Percentiles rank a stretch among this genome's conserved stretches.
Evolutionary conservation across 768 basidiomycete species (phyloP).

Genomic region (Amanita muscaria): DNA sequence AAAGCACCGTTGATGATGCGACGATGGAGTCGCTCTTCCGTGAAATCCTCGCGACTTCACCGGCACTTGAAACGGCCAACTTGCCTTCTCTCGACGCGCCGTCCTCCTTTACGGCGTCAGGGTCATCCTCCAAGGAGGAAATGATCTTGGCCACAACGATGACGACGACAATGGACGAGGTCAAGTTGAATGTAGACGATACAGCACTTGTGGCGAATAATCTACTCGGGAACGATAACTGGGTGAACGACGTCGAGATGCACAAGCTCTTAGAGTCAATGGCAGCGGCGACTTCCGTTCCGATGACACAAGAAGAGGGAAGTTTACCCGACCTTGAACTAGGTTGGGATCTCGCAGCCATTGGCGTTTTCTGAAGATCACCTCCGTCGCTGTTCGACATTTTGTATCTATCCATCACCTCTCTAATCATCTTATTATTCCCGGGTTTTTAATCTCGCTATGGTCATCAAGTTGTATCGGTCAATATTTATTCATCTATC

Average conservation of each 20-base stretch:
- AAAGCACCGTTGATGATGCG: slow-evolving; percentile 40
- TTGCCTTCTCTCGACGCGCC: slow-evolving; percentile 16
- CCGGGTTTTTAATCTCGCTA: not conserved
- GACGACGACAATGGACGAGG: not conserved
- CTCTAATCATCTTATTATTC: slow-evolving; percentile 2
- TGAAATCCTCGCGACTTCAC: slow-evolving; percentile 56
- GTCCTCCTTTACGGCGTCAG: slow-evolving; percentile 13
- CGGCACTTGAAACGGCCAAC: slow-evolving; percentile 21
- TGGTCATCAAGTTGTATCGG: no score
- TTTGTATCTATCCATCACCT: not conserved
- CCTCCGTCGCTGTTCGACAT: not conserved
- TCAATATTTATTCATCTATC: no score
- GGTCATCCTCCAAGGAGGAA: slow-evolving; percentile 10
- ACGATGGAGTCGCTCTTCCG: slow-evolving; percentile 62
- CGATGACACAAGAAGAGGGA: not conserved
- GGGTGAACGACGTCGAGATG: slow-evolving; percentile 46
- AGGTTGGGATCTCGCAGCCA: slow-evolving; percentile 7
- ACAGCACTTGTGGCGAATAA: slow-evolving; percentile 10
- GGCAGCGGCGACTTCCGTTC: slow-evolving; percentile 3
- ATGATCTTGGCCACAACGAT: not conserved
- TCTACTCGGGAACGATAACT: slow-evolving; percentile 20
- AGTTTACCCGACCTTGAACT: slow-evolving; percentile 3
- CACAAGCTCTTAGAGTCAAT: slow-evolving; percentile 47
- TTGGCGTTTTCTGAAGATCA: slow-evolving; percentile 1
- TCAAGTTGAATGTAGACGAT: slow-evolving; percentile 11